Percentiles rank a stretch among this genome's conserved stretches.
phyloP scores from a whole-genome alignment of 306 rosid species.

The Medicago lupulina region DNA sequence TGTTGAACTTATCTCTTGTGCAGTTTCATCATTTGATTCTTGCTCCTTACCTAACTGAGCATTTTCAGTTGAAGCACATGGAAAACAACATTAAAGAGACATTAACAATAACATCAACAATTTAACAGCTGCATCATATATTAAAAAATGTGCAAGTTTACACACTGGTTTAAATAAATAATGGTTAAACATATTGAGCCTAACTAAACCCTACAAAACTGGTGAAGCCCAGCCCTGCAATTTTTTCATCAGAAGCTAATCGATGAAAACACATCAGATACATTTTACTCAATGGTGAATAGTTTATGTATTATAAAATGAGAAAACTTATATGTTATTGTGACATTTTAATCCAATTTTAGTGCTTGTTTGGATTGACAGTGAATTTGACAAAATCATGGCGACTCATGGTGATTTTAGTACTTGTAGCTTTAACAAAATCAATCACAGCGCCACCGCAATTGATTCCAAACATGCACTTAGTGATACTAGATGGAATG shows the following conservation, averaged over 20 bases:
- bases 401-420: neutral
- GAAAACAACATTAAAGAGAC: conserved; percentile 28
- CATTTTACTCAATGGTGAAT: neutral
- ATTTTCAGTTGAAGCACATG: conserved; percentile 39
- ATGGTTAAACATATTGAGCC: neutral
- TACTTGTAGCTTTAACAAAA: no score
- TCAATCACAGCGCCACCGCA: neutral
- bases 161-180: neutral
- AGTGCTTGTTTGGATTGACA: no score
- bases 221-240: neutral
- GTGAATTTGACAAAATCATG: no score
- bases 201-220: neutral
- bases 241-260: conserved; percentile 17
- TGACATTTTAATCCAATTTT: neutral
- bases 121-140: conserved; percentile 30
- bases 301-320: neutral
- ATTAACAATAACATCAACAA: conserved; percentile 24
- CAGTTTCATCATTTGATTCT: conserved; percentile 32
- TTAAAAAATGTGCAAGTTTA: conserved; percentile 27
- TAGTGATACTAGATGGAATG: neutral
- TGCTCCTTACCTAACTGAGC: conserved; percentile 45
- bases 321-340: neutral
- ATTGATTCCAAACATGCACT: neutral
- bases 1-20: conserved; percentile 33
- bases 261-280: conserved; percentile 12